phyloP scores from a whole-genome alignment of 2,329 filamentous ascomycete species.

The Clonostachys sp. region DNA sequence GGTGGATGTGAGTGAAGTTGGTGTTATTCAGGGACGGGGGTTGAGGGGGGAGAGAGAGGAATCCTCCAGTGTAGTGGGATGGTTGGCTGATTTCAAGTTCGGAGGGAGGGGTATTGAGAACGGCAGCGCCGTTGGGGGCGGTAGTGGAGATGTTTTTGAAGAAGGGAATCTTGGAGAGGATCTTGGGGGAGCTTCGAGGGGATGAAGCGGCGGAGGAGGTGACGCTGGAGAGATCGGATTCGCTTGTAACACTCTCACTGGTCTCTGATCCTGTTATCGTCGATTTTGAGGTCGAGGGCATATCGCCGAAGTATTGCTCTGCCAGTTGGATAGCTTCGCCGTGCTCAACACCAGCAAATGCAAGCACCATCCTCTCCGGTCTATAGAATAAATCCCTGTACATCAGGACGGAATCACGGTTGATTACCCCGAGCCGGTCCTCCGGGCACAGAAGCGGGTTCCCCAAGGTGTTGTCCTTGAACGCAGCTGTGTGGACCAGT shows the following conservation, averaged over 20 bases:
- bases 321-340: slow-evolving; percentile 72
- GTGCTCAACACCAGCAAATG: slow-evolving; percentile 90
- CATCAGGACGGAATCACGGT: slow-evolving; percentile 65
- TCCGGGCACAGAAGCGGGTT: slow-evolving; percentile 89
- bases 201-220: slow-evolving; percentile 19
- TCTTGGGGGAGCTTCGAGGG: slow-evolving; percentile 47
- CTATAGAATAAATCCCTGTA: slow-evolving; percentile 83
- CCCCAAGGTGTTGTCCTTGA: slow-evolving; percentile 91
- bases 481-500: slow-evolving; percentile 91
- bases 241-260: slow-evolving; percentile 28
- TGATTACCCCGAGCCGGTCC: slow-evolving; percentile 73
- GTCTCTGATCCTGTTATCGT: slow-evolving; percentile 57
- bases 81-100: slow-evolving; percentile 56
- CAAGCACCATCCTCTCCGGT: slow-evolving; percentile 88
- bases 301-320: slow-evolving; percentile 86
- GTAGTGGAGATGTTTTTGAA: slow-evolving; percentile 83
- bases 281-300: slow-evolving; percentile 50
- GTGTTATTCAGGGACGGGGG: slow-evolving; percentile 76
- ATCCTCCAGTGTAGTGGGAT: slow-evolving; percentile 89
- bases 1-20: slow-evolving; percentile 85
- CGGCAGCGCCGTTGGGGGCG: slow-evolving; percentile 54
- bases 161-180: slow-evolving; percentile 83
- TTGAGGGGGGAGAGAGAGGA: slow-evolving; percentile 77
- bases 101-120: slow-evolving; percentile 38
- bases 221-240: slow-evolving; percentile 8